Base-by-base conservation (phyloP, 257 asterid species). In the Nicotiana obtusifolia region DNA sequence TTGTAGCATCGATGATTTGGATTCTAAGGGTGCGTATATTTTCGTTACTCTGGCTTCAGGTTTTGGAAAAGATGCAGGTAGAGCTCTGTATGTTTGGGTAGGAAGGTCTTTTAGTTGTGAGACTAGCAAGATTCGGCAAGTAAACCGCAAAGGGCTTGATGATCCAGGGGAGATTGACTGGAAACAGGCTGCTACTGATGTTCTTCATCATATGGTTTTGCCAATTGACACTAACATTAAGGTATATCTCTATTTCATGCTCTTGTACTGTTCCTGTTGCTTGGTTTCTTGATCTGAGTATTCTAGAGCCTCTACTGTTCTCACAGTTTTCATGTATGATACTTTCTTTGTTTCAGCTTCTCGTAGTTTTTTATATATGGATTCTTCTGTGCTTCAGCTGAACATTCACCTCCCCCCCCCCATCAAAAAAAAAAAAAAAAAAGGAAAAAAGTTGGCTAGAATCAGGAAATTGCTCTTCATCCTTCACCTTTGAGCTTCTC, bases 81-180 rank as follows among this genome's bases (percentile, higher is more conserved):
- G 81, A 30, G 77, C 68, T 82, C 61, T 87, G 4, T 84, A 86
- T 82, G 68, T 89, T 65, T 89, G 91, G 92, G 82, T 89, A 66
- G 92, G 91, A 65, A 80, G 82, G 14, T 87, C 83, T 24, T 86
- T 83, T 84, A 75, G 53, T 26, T 64, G 71, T 66, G 84, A 87
- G 60, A 59, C 66, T 65, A 57, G 80, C 41, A 78, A 76, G 30
- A 61, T 61, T 81, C 56, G 33, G 44, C 59, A 64, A 11, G 85
- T 81, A 71, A 26, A 67, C 80, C 52, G 78, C 80, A 81, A 66
- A 80, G 84, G 77, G 8, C 41, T 68, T 31, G 84, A 69, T 61
- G 83, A 53, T 76, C 81, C 77, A 16, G 78, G 76, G 61, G 88
- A 81, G 85, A 66, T 86, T 79, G 87, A 87, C 69, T 87, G 88